Conservation (phyloP, 768 basidiomycete species). For the Naganishia antarctica region DNA sequence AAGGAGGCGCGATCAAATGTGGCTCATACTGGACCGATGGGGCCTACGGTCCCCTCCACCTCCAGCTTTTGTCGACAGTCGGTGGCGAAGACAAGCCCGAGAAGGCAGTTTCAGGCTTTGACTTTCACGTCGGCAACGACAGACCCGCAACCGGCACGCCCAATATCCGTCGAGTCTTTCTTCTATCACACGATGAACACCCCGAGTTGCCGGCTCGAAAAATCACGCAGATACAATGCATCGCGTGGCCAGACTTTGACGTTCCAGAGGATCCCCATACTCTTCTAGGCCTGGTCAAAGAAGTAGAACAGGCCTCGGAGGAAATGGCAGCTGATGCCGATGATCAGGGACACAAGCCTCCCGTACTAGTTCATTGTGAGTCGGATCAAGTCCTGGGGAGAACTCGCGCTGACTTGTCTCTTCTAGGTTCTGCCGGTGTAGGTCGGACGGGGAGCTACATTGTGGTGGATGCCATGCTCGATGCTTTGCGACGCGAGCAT, state of each 20-base stretch:
- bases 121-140: slow-evolving; percentile 48
- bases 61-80: slow-evolving; percentile 56
- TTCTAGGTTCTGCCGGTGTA: slow-evolving; percentile 74
- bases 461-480: slow-evolving; percentile 55
- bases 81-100: slow-evolving; percentile 53
- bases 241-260: slow-evolving; percentile 95
- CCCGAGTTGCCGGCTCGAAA: slow-evolving; percentile 61
- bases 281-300: slow-evolving; percentile 66
- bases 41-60: slow-evolving; percentile 65
- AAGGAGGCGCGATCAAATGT: slow-evolving; percentile 83
- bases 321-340: slow-evolving; percentile 28
- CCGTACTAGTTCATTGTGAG: slow-evolving; percentile 48
- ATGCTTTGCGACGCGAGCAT: slow-evolving; percentile 38
- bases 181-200: slow-evolving; percentile 61
- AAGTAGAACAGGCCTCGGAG: slow-evolving; percentile 56
- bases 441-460: slow-evolving; percentile 93
- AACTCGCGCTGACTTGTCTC: not conserved
- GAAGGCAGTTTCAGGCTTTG: slow-evolving; percentile 51
- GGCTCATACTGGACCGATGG: slow-evolving; percentile 72
- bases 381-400: not conserved
- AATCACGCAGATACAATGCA: slow-evolving; percentile 82
- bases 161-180: slow-evolving; percentile 56
- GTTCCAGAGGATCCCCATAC: slow-evolving; percentile 78
- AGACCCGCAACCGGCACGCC: slow-evolving; percentile 24
- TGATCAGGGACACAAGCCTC: slow-evolving; percentile 31